phyloP scores from a whole-genome alignment of 2,329 filamentous ascomycete genomes.

The Myriosclerotinia duriaeana region DNA sequence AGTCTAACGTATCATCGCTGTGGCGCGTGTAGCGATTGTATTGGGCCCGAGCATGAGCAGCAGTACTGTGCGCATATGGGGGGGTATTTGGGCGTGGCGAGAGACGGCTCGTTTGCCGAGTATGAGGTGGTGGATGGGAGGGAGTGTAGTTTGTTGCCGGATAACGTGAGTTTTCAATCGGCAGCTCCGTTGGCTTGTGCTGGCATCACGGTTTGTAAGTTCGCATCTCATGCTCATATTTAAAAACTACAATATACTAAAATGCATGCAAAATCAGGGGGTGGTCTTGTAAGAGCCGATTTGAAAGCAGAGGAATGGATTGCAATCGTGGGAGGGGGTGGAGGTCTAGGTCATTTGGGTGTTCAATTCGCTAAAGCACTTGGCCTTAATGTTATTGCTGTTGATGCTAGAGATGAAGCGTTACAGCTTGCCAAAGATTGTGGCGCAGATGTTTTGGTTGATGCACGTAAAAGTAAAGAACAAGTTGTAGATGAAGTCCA shows the following conservation, averaged over 20 bases:
- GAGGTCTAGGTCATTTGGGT: constrained; percentile 55
- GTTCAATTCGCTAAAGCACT: constrained; percentile 50
- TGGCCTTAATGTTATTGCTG: constrained; percentile 51
- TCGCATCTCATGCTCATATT: background rate
- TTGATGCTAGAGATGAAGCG: constrained; percentile 51
- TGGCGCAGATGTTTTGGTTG: constrained; percentile 54
- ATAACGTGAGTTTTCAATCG: constrained; percentile 49
- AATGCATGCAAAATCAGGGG: constrained; percentile 24
- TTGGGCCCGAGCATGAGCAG: constrained; percentile 47
- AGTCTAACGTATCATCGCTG: constrained; percentile 55
- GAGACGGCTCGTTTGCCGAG: constrained; percentile 57
- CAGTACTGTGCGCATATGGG: constrained; percentile 53
- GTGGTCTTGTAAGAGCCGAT: constrained; percentile 42
- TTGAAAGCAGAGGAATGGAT: constrained; percentile 43
- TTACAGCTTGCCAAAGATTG: constrained; percentile 48
- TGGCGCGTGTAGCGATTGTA: constrained; percentile 53
- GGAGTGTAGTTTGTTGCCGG: constrained; percentile 49
- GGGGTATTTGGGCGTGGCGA: constrained; percentile 50
- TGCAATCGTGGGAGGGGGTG: constrained; percentile 50
- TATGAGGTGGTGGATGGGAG: constrained; percentile 53
- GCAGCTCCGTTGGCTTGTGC: constrained; percentile 60
- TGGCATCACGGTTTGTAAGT: constrained; percentile 43
- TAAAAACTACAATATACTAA: background rate
- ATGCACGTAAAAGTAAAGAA: constrained; percentile 51
- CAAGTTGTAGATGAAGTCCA: constrained; percentile 50